These are phyloP conservation scores for Leishmania lainsoni DNA, from an alignment of 208 protist genomes.

Conservation along the genomic window DNA sequence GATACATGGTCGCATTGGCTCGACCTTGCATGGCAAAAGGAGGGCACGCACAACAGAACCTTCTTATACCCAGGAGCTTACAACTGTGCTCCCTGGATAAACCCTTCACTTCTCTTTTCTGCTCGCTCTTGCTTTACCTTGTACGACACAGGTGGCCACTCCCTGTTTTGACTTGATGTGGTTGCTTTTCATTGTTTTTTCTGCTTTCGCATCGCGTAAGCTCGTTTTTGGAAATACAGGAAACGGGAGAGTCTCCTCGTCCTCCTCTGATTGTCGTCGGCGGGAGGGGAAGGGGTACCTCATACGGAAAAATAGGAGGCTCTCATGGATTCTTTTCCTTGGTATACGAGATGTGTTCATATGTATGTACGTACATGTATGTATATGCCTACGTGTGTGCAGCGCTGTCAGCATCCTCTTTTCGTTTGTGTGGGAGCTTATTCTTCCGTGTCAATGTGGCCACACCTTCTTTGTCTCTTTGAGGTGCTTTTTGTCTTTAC, in stretches of 20 bases:
- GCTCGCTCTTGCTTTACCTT: not conserved
- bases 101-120: not conserved
- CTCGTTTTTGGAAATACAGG: not conserved
- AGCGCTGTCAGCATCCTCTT: not conserved
- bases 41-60: no score
- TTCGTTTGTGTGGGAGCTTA: not conserved
- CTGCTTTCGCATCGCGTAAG: not conserved
- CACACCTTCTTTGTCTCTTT: constrained; percentile 13
- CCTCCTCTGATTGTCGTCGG: not conserved
- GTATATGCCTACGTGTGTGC: not conserved
- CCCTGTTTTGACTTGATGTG: not conserved
- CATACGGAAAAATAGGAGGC: not conserved
- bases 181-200: not conserved
- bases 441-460: not conserved
- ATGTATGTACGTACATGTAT: not conserved
- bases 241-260: not conserved
- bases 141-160: not conserved
- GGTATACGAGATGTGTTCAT: not conserved
- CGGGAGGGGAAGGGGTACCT: not conserved
- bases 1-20: not conserved
- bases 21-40: not conserved
- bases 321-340: not conserved
- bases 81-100: not conserved
- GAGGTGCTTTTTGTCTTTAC: not conserved
- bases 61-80: not conserved